Base-by-base conservation (phyloP, 495 filamentous ascomycete genomes). In the Coniosporium apollinis region DNA sequence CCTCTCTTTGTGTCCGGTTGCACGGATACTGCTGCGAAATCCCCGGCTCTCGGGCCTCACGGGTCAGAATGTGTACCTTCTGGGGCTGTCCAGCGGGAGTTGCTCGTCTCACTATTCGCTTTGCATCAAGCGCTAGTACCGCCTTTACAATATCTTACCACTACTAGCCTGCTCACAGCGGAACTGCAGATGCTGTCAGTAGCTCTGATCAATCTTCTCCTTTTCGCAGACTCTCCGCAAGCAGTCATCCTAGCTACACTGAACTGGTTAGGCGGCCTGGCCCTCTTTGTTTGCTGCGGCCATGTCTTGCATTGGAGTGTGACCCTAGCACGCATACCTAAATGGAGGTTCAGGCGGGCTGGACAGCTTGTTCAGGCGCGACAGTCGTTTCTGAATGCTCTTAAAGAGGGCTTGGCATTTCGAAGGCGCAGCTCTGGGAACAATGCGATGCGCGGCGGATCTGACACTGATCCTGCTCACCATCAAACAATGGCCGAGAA, bases 111-210 rank as follows among this genome's bases (percentile, higher is more conserved):
- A 46, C 60, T 94, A 47, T 89, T 80, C 50, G 82, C 91, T 38
- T 61, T 97, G 37, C 85, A 97, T 52, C 79, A 83, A 53, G 74
- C 75, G 28, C 68, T 94, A 37, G 77, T 79, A 44, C 60, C 63
- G 24, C 70, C 76, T 37, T 52, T 94, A 44, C 70, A 75, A 43
- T 74, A 79, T 50, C 64, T 94, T 43, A 84, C 85, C 17, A 82
- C 81, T 5, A 91, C 84, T 19, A 92, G 84, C 52, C 61, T 94
- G 29, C 66, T 92, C 25, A 66, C 75, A 3, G 77, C 91, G 2
- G 89, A 97, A 49, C 57, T 94, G 33, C 84, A 94, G 44, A 64
- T 96, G 11, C 69, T 94, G 28, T 84, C 85, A 15, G 67, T 71
- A 22, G 72, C 74, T 10, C 65, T 96, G 29, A 80, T 94, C 46